Base-by-base conservation (phyloP, 2,329 filamentous ascomycete genomes). In the Chaetoscypha palmicola region DNA sequence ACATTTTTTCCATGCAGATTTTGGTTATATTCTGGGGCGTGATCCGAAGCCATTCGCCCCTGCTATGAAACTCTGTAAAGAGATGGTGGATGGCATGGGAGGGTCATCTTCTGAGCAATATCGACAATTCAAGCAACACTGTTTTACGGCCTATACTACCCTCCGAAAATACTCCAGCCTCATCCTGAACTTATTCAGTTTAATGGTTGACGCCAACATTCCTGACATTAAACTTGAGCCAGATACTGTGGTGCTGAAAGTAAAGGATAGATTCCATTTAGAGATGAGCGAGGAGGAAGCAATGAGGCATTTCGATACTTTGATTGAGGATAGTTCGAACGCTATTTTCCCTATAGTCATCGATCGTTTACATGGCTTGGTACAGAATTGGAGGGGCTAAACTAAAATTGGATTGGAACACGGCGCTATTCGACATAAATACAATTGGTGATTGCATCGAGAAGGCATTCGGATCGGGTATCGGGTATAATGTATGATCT, bases 41-140 rank as follows among this genome's bases (percentile, higher is more conserved):
- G 92, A 98, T 56, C 92, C 92, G 0, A 98, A 98, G 61, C 92
- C 92, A 0, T 97, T 98, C 61, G 91, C 92, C 0, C 92, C 92
- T 0, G 81, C 91, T 41, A 95, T 98, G 83, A 98, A 98, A 65
- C 78, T 98, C 7, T 91, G 85, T 60, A 91, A 90, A 56, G 91
- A 98, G 61, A 98, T 98, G 92, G 87, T 97, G 3, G 92, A 98
- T 59, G 92, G 90, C 50, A 96, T 98, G 88, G 94, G 94, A 31
- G 92, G 92, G 10, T 75, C 81, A 5, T 74, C 76, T 24, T 88
- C 85, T 3, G 78, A 86, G 17, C 83, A 94, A 50, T 98, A 95
- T 64, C 73, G 82, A 33, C 78, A 84, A 41, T 98, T 98, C 68
- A 92, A 92, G 62, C 86, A 94, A 58, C 95, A 97, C 65, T 95